Conservation (phyloP, 176 grass and related monocot species). For the Eleusine indica region DNA sequence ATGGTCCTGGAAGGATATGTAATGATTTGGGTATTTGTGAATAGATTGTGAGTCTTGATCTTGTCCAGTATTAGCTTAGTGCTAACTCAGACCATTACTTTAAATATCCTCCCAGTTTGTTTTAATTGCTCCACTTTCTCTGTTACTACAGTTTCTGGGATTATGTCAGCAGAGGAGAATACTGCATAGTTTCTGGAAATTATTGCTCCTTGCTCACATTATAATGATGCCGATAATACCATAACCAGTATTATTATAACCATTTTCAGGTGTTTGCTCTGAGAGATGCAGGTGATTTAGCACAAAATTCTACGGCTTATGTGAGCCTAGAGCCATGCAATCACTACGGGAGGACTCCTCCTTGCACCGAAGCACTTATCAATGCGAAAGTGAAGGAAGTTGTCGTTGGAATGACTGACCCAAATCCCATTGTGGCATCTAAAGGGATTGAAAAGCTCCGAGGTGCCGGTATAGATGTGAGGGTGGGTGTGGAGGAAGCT, state of each 20-base stretch:
- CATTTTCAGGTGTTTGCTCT: conserved; percentile 82
- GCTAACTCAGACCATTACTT: background rate
- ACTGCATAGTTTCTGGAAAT: background rate
- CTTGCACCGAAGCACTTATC: conserved; percentile 82
- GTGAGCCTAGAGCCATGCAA: conserved; percentile 92
- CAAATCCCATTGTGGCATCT: conserved; percentile 88
- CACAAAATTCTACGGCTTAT: conserved; percentile 79
- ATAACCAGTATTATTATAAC: background rate
- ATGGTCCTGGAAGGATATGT: background rate
- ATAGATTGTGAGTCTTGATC: background rate
- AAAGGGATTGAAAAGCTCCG: conserved; percentile 86
- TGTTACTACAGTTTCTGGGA: background rate
- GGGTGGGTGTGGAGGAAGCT: conserved; percentile 65
- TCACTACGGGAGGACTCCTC: conserved; percentile 85
- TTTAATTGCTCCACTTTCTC: background rate
- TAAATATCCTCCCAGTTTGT: background rate
- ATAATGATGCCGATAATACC: background rate
- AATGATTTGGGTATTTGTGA: background rate
- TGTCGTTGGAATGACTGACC: conserved; percentile 89
- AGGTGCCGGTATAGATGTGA: conserved; percentile 67
- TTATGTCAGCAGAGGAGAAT: background rate
- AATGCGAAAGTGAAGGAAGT: conserved; percentile 79
- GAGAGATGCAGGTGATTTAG: conserved; percentile 74
- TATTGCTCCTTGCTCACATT: background rate
- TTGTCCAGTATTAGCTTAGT: background rate